These are phyloP conservation scores for Diospyros kaki DNA, from an alignment of 148 eudicot species.

Conservation along the genomic window DNA sequence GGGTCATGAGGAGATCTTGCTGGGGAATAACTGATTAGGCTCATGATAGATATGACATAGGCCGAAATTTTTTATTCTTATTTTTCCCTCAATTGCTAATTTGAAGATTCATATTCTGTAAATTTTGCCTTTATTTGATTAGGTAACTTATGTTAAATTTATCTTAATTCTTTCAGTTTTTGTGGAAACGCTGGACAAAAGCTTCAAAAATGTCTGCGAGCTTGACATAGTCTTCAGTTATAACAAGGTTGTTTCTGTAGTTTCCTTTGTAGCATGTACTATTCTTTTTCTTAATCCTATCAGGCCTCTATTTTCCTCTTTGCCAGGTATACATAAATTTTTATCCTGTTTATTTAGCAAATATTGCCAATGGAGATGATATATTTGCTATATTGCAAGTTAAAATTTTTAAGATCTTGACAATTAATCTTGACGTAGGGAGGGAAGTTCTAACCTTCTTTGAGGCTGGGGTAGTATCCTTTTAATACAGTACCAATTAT, in stretches of 20 bases:
- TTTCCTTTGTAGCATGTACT: not conserved
- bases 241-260: constrained; percentile 37
- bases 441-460: not conserved
- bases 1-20: not conserved
- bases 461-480: not conserved
- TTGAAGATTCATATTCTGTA: not conserved
- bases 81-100: not conserved
- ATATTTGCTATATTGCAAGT: not conserved
- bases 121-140: not conserved
- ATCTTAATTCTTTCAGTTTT: constrained; percentile 38
- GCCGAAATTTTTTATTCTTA: not conserved
- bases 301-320: not conserved
- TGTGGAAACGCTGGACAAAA: constrained; percentile 78
- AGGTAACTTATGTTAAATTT: not conserved
- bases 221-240: constrained; percentile 73
- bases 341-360: not conserved
- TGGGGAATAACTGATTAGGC: not conserved
- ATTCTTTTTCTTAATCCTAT: not conserved
- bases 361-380: not conserved
- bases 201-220: constrained; percentile 81
- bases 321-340: not conserved
- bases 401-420: not conserved
- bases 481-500: not conserved
- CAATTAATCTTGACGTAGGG: not conserved
- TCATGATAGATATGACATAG: not conserved